Conservation (phyloP, 2,329 filamentous ascomycete species). For the Fusarium lyarnte region DNA sequence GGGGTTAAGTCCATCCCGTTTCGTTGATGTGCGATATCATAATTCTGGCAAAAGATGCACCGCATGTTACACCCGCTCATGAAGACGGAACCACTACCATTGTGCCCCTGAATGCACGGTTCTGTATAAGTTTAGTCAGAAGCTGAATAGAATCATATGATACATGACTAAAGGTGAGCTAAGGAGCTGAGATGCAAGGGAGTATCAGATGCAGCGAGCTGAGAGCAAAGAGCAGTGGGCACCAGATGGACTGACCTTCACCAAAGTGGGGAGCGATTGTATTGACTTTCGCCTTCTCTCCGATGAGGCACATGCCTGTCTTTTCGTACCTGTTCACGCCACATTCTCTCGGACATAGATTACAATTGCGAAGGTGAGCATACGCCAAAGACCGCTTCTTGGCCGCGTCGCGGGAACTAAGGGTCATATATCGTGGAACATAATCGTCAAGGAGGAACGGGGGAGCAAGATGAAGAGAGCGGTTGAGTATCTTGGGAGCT, state of each 20-base stretch:
- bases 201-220: constrained; percentile 1
- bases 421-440: constrained; percentile 74
- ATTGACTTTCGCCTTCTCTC: constrained; percentile 80
- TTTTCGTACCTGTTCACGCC: constrained; percentile 83
- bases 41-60: constrained; percentile 83
- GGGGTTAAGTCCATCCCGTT: constrained; percentile 83
- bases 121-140: constrained; percentile 55
- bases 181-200: constrained; percentile 13
- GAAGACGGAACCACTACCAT: constrained; percentile 83
- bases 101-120: constrained; percentile 83
- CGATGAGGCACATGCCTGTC: constrained; percentile 81
- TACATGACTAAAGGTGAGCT: neutral
- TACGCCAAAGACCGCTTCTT: constrained; percentile 80
- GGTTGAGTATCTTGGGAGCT: constrained; percentile 6
- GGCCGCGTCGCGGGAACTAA: constrained; percentile 74
- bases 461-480: constrained; percentile 63
- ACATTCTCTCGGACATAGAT: constrained; percentile 81
- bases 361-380: constrained; percentile 80
- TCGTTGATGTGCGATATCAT: constrained; percentile 84
- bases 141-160: neutral
- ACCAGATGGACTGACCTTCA: constrained; percentile 61
- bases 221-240: constrained; percentile 2
- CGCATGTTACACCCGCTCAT: constrained; percentile 79
- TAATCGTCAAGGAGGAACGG: constrained; percentile 80
- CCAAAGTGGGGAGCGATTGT: constrained; percentile 88